Evolutionary conservation across 129 eudicot species (phyloP), one percentile per base, ranked within the genome.

Genomic region (Flaveria linearis): DNA sequence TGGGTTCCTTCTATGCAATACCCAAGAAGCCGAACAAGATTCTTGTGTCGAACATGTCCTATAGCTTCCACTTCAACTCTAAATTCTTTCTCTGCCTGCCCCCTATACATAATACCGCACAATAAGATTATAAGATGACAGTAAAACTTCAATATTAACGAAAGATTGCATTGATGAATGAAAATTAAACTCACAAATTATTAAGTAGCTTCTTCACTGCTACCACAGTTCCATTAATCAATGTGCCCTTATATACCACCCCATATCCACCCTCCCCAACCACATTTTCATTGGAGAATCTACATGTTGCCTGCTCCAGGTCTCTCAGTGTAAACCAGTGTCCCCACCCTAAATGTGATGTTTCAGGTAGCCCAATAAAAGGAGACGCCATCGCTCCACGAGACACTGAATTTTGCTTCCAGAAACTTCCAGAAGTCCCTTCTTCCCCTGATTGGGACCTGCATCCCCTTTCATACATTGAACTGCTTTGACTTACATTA

Each of bases 211-310:
- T 90, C 91, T 94, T 94, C 28, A 94, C 96, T 14, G 97, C 98
- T 15, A 93, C 97, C 25, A 84, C 96, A 26, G 89, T 75, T 76
- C 98, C 98, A 84, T 93, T 90, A 20, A 87, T 80, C 76, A 94
- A 83, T 0, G 78, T 85, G 1, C 98, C 98, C 74, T 72, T 80
- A 69, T 90, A 94, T 58, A 94, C 98, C 39, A 91, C 86, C 64
- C 98, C 98, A 88, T 94, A 94, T 52, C 98, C 98, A 82, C 98
- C 98, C 74, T 90, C 98, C 20, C 98, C 98, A 73, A 94, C 84
- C 55, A 94, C 85, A 83, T 94, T 81, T 22, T 87, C 88, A 8
- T 84, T 51, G 0, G 97, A 88, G 72, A 93, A 93, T 30, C 90
- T 84, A n/a, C 69, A 74, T 3, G 98, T 93, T 0, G 98, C 97